Base-by-base conservation (phyloP, 768 basidiomycete species). In the Collybiopsis confluens region DNA sequence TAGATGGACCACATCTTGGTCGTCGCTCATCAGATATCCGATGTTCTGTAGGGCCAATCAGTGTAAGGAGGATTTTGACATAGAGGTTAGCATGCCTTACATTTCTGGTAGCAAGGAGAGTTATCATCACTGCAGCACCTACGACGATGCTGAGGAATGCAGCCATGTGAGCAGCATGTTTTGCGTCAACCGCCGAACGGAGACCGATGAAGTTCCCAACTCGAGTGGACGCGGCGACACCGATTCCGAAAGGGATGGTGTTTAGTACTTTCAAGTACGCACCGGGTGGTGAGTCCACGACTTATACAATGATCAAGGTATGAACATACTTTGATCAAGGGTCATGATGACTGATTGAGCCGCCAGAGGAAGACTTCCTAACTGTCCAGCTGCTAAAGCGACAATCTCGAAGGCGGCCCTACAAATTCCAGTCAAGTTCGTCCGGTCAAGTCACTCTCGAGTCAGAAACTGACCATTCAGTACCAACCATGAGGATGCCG, bases 321-420 rank as follows among this genome's bases (percentile, higher is more conserved):
- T 45, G 27, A 47, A 23, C 67, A 54, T 58, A 86, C 86, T 84
- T 67, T 88, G 86, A 61, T 91, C 89, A 4, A 83, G 80, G 16
- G 86, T 89, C 85, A 89, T 90, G 52, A 89, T 87, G 43, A 88
- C 81, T 0, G 85, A 84, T 59, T 91, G 89, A 1, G 86, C 88
- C 3, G 86, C 86, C 33, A 90, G 74, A 1, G 86, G 71, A 28
- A 86, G 64, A n/a, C 76, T 63, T 6, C 88, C 88, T 3, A 91
- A 72, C 18, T 81, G 75, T 3, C 87, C 89, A 2, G 89, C 89
- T 16, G 86, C 85, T 21, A 91, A 70, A 3, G 89, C 86, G 10
- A 90, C 88, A 36, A 90, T 88, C 62, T 91, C 89, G 58, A 90
- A 91, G 0, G 88, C 85, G 41, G 84, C 85, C 88, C 88, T 88